These are phyloP conservation scores for Mycotypha africana DNA, from an alignment of 371 early-diverging fungal genomes.

Conservation along the genomic window DNA sequence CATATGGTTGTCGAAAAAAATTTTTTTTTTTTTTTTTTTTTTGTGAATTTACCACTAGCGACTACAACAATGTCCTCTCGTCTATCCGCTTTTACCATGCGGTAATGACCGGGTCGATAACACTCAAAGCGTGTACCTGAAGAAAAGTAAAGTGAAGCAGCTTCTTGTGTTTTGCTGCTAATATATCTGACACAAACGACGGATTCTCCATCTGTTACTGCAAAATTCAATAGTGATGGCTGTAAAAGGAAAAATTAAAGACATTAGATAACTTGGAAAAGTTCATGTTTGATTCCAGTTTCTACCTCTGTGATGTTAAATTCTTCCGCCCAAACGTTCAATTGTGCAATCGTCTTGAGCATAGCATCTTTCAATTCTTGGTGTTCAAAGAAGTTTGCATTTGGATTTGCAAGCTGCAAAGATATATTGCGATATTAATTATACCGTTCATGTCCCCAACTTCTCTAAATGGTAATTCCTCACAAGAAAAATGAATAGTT, in stretches of 20 bases:
- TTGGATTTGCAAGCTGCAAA: conserved; percentile 53
- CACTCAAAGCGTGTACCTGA: conserved; percentile 63
- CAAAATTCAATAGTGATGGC: conserved; percentile 78
- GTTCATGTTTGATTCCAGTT: no score
- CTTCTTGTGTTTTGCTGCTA: conserved; percentile 59
- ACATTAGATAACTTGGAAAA: no score
- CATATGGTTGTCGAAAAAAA: not conserved
- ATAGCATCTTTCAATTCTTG: conserved; percentile 66
- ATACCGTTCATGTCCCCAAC: no score
- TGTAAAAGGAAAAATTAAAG: conserved; percentile 12
- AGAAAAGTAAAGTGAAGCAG: conserved; percentile 79
- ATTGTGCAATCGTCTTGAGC: conserved; percentile 65
- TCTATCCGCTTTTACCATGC: conserved; percentile 77
- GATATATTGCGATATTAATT: not conserved
- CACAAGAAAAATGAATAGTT: no score
- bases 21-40: not conserved
- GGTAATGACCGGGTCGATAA: conserved; percentile 61
- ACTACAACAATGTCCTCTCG: conserved; percentile 82
- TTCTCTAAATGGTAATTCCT: no score
- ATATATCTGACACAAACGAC: conserved; percentile 83
- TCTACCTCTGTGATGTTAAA: conserved; percentile 47
- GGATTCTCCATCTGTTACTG: conserved; percentile 79
- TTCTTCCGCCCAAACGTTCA: conserved; percentile 68
- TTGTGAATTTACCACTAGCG: conserved; percentile 53
- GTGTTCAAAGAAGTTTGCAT: conserved; percentile 42